phyloP scores from a whole-genome alignment of 2,329 filamentous ascomycete species.

The Paecilomyces sp. region DNA sequence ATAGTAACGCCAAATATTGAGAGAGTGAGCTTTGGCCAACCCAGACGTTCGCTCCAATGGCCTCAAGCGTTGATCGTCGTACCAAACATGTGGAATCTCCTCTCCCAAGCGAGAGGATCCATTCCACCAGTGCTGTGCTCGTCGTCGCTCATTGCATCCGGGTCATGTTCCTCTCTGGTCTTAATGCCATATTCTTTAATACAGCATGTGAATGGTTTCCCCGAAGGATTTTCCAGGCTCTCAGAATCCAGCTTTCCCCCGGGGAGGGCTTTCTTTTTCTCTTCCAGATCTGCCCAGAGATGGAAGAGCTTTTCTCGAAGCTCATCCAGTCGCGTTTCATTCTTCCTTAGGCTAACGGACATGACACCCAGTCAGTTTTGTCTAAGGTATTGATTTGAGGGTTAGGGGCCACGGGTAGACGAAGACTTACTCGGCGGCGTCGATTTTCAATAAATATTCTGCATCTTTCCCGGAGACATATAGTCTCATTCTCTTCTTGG shows the following conservation, averaged over 20 bases:
- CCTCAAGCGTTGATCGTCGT: slow-evolving; percentile 46
- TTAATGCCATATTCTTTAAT: slow-evolving; percentile 63
- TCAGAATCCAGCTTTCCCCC: slow-evolving; percentile 9
- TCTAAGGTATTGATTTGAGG: not conserved
- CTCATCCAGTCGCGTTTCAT: slow-evolving; percentile 40
- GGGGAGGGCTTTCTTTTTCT: slow-evolving; percentile 48
- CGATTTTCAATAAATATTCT: slow-evolving; percentile 49
- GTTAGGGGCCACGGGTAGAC: not conserved
- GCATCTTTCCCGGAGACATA: slow-evolving; percentile 57
- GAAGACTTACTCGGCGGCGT: slow-evolving; percentile 48
- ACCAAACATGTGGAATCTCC: slow-evolving; percentile 58
- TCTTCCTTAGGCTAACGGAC: slow-evolving; percentile 47
- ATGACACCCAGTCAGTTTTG: slow-evolving; percentile 1
- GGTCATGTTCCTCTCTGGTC: slow-evolving; percentile 20
- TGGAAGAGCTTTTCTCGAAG: slow-evolving; percentile 66
- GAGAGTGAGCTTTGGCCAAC: not conserved
- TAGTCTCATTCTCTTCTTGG: slow-evolving; percentile 54
- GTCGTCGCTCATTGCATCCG: slow-evolving; percentile 18
- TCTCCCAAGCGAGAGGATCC: slow-evolving; percentile 49
- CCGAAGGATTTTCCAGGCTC: slow-evolving; percentile 31
- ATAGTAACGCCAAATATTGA: not conserved
- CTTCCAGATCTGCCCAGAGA: slow-evolving; percentile 82
- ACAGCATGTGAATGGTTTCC: slow-evolving; percentile 62
- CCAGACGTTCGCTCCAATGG: not conserved
- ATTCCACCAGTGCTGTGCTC: slow-evolving; percentile 35